Base-by-base conservation (phyloP, 179 eudicot genomes). In the Patellifolia procumbens region DNA sequence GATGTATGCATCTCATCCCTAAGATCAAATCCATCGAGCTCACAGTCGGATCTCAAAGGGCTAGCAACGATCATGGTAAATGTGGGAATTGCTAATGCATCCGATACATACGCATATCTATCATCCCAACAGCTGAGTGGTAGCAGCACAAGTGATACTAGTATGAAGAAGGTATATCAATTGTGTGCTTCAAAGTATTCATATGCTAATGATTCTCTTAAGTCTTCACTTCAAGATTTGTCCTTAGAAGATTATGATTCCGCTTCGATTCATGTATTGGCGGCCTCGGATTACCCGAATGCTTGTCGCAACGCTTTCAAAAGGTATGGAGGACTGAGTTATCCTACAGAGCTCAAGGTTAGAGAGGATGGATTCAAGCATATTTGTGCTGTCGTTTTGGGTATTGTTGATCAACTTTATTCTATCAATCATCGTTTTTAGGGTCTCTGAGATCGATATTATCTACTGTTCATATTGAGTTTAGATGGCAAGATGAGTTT, bases 331-430 rank as follows among this genome's bases (percentile, higher is more conserved):
- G 87, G 86, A 20, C 29, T 89, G 76, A 79, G 74, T 68, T 94
- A 94, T 72, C 93, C 97, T 3, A 65, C 67, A 0, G 84, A 88
- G 78, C 82, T 94, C 31, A 85, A 84, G 28, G 60, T 37, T 17
- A 85, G 97, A 73, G 96, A 92, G 78, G 88, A 85, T 64, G 90
- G 87, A 10, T 79, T 94, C 37, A 86, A 90, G 86, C 85, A 65
- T 71, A 92, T 94, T 69, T 94, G 97, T 83, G 89, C 80, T 81
- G 92, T 93, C 66, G 84, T 84, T 65, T 72, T 90, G 81, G 90
- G 89, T 48, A 90, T 94, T 60, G 79, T 92, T 73, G 85, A 89
- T 75, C 81, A 81, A 46, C 70, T 81, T 10, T 60, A 49, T 76
- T 53, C 46, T 29, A 31, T 52, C 66, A 31, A 66, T 66, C 1